phyloP scores from a whole-genome alignment of 164 flowering plant species.

The Stephania cephalantha region DNA sequence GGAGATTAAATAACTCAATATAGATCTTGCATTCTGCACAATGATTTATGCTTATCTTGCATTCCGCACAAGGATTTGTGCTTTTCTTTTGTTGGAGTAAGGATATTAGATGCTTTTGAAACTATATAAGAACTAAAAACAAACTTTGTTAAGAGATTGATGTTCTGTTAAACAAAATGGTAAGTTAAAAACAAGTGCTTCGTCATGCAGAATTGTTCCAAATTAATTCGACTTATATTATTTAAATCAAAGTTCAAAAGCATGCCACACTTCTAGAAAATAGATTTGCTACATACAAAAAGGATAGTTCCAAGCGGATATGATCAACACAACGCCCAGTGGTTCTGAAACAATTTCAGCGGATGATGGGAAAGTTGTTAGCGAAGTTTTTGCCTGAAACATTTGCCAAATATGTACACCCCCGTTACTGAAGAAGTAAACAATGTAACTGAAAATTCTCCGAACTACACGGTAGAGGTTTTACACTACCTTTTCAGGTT shows the following conservation, averaged over 20 bases:
- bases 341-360: slow-evolving; percentile 77
- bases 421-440: not conserved
- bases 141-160: not conserved
- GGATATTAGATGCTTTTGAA: not conserved
- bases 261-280: not conserved
- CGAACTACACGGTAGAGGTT: not conserved
- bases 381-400: slow-evolving; percentile 46
- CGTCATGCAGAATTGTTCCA: not conserved
- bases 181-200: not conserved
- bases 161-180: not conserved
- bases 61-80: not conserved
- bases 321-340: slow-evolving; percentile 56
- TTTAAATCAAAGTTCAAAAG: not conserved
- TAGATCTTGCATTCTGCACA: too few species aligned
- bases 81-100: not conserved
- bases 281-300: slow-evolving; percentile 39
- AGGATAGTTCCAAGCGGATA: slow-evolving; percentile 78
- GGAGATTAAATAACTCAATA: too few species aligned
- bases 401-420: not conserved
- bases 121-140: too few species aligned
- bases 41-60: too few species aligned
- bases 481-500: slow-evolving; percentile 37
- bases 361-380: slow-evolving; percentile 52
- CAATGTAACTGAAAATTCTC: not conserved
- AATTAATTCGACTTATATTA: not conserved